phyloP scores from a whole-genome alignment of 1,284 basidiomycete species.

The Leccinum subrobustum region DNA sequence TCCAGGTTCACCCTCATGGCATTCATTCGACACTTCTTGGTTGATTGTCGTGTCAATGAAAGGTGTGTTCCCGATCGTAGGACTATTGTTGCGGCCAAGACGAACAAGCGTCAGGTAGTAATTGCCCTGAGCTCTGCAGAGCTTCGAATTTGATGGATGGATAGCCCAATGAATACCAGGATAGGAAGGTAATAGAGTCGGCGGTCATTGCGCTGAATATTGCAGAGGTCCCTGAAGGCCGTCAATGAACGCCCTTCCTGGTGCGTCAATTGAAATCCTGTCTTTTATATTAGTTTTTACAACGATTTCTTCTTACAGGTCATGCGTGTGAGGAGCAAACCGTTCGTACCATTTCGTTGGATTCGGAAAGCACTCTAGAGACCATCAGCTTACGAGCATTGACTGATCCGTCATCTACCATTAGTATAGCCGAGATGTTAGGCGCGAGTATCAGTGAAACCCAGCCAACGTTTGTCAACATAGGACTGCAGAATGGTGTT shows the following conservation, averaged over 20 bases:
- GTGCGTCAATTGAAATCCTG: slow-evolving; percentile 45
- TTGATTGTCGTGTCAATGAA: slow-evolving; percentile 88
- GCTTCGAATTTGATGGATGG: slow-evolving; percentile 96
- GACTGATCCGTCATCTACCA: slow-evolving; percentile 92
- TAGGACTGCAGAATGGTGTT: slow-evolving; percentile 95
- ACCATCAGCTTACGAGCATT: slow-evolving; percentile 96
- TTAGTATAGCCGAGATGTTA: slow-evolving; percentile 97
- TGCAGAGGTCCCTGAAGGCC: slow-evolving; percentile 40
- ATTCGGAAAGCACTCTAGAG: slow-evolving; percentile 93
- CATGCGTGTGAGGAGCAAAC: slow-evolving; percentile 99
- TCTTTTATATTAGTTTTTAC: slow-evolving; percentile 1
- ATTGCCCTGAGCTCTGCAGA: slow-evolving; percentile 91
- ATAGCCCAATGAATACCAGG: slow-evolving; percentile 64
- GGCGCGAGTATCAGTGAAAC: slow-evolving; percentile 96
- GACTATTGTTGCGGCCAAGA: slow-evolving; percentile 88
- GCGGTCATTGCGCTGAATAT: slow-evolving; percentile 82
- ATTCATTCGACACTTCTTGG: slow-evolving; percentile 82
- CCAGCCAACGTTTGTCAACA: slow-evolving; percentile 97
- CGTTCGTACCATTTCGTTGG: slow-evolving; percentile 95
- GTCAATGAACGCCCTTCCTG: slow-evolving; percentile 90
- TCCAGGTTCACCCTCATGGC: slow-evolving; percentile 94
- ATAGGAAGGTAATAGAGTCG: slow-evolving; percentile 94
- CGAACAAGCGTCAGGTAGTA: slow-evolving; percentile 94
- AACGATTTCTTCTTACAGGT: slow-evolving; percentile 51
- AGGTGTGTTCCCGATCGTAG: slow-evolving; percentile 82